Percentiles rank a stretch among this genome's conserved stretches.
Conservation (phyloP, 176 grass and related monocot species). For the Pharus latifolius region DNA sequence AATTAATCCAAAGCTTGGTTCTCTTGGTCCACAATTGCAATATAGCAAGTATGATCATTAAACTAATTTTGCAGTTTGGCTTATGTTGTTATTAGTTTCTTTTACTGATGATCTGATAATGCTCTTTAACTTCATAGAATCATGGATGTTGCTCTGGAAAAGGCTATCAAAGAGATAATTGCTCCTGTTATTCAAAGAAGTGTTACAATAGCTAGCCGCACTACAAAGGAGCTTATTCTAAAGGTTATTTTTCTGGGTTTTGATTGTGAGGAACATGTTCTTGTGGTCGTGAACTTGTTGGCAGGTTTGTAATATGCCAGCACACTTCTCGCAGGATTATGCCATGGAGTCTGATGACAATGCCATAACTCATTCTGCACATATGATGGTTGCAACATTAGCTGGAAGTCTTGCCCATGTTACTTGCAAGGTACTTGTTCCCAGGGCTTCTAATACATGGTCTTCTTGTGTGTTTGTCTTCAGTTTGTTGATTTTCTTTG, state of each 20-base stretch:
- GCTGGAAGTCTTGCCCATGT: constrained; percentile 98
- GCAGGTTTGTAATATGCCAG: too few relatives aligned
- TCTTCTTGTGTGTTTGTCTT: not conserved
- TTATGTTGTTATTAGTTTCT: constrained; percentile 6
- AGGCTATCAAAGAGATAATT: constrained; percentile 86
- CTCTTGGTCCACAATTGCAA: constrained; percentile 69
- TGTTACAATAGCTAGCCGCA: constrained; percentile 93
- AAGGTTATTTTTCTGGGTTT: constrained; percentile 44
- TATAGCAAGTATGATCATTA: constrained; percentile 61
- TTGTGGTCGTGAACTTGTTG: not conserved
- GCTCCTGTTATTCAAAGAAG: constrained; percentile 94
- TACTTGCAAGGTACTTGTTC: constrained; percentile 78
- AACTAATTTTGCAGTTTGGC: too few relatives aligned
- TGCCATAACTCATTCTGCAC: constrained; percentile 64
- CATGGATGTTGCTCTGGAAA: constrained; percentile 89
- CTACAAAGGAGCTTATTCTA: constrained; percentile 91
- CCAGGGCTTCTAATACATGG: not conserved
- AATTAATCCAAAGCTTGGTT: constrained; percentile 87
- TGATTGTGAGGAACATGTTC: not conserved
- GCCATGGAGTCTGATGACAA: constrained; percentile 77
- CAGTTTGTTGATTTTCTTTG: not conserved
- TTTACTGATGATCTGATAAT: constrained; percentile 8
- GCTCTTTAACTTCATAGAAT: constrained; percentile 40
- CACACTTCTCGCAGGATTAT: constrained; percentile 64
- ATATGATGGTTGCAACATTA: constrained; percentile 91